Evolutionary conservation across 768 basidiomycete species (phyloP), one percentile per base, ranked within the genome.

Genomic region (Lactarius sp.): DNA sequence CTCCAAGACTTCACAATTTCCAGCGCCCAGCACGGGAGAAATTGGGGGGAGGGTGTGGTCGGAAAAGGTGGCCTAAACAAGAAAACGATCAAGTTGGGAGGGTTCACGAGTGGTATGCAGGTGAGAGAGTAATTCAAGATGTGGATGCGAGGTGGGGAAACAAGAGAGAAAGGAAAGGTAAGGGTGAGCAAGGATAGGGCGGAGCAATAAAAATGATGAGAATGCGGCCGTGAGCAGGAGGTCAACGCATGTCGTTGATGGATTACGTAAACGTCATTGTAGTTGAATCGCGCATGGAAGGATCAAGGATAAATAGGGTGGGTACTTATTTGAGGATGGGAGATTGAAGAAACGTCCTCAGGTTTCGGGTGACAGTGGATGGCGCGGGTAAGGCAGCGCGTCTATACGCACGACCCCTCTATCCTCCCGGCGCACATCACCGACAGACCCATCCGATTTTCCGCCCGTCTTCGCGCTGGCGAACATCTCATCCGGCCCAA

Each of bases 361-460:
- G 12, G 46, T 18, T 31, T 55, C 47, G n/a, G 51, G 52, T 5
- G 61, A 44, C 9, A 27, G 46, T 39, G 49, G 56, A 13, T 64
- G 46, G 7, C 33, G 52, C 2, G 46, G 31, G 42, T 52, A 60
- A 6, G 64, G 59, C 18, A 65, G n/a, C n/a, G 34, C 34, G 34
- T 65, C 64, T 5, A 65, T 65, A 16, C 59, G 64, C 34, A 65
- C 64, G 14, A 65, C 64, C n/a, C 54, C 49, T 14, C 46, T 18
- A 14, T 55, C 58, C 33, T 59, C 62, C 1, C 36, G 52, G 52
- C 20, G 59, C 49, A 33, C 39, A 27, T 42, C 4, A n/a, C 8
- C 50, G 1, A 18, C 31, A 7, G 31, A n/a, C 18, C 7, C 53
- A n/a, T 44, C 49, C 3, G 41, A 10, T 3, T 51, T 33, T 14